phyloP scores from a whole-genome alignment of 768 basidiomycete genomes.

The Leccinellum albellum region DNA sequence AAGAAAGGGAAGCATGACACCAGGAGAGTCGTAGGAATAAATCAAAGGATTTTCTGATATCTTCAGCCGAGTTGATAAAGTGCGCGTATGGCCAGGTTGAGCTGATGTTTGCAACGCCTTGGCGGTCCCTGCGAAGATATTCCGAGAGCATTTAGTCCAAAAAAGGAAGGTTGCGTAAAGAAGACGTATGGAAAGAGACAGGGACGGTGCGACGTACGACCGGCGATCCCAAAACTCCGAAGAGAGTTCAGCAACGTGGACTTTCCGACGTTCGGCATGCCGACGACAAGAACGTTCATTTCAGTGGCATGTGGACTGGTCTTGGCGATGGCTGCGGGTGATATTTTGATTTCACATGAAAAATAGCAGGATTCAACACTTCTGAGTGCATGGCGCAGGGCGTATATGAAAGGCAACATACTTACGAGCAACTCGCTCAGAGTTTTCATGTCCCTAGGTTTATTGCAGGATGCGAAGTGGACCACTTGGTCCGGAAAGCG shows the following conservation, averaged over 20 bases:
- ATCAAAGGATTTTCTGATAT: slow-evolving; percentile 76
- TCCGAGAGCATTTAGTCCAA: background rate
- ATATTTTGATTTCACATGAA: slow-evolving; percentile 1
- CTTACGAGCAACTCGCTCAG: slow-evolving; percentile 69
- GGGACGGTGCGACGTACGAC: slow-evolving; percentile 54
- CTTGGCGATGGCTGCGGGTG: slow-evolving; percentile 58
- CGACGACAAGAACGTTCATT: slow-evolving; percentile 87
- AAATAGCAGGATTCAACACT: background rate
- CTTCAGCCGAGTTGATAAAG: slow-evolving; percentile 85
- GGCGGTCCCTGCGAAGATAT: slow-evolving; percentile 51
- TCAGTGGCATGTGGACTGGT: slow-evolving; percentile 67
- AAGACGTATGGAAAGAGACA: background rate
- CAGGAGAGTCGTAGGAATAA: slow-evolving; percentile 94
- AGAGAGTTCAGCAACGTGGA: slow-evolving; percentile 91
- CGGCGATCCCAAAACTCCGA: slow-evolving; percentile 79
- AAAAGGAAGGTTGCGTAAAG: background rate
- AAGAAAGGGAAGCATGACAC: slow-evolving; percentile 94
- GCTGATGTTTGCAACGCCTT: slow-evolving; percentile 90
- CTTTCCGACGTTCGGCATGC: slow-evolving; percentile 99
- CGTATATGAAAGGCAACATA: slow-evolving; percentile 40
- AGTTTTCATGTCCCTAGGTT: slow-evolving; percentile 57
- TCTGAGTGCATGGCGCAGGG: background rate
- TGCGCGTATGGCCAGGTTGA: slow-evolving; percentile 86
- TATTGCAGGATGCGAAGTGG: slow-evolving; percentile 71
- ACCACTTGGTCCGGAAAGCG: slow-evolving; percentile 68